These are phyloP conservation scores for Artemisia tridentata DNA, from an alignment of 129 eudicot genomes.

Conservation along the genomic window DNA sequence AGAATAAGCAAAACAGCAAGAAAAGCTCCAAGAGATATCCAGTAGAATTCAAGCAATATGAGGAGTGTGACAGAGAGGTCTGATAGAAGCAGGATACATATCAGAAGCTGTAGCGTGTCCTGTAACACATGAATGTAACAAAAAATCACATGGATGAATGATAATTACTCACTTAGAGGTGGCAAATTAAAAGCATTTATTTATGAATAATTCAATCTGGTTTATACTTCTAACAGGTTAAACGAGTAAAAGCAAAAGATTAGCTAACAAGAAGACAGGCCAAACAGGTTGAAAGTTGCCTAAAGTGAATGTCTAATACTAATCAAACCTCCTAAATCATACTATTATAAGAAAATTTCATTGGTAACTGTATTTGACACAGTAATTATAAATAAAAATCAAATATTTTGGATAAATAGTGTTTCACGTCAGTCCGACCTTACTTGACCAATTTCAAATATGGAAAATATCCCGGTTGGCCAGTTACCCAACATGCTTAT, in stretches of 20 bases:
- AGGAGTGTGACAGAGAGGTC: slow-evolving; percentile 82
- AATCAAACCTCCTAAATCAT: slow-evolving; percentile 5
- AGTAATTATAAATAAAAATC: background rate
- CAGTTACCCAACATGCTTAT: background rate
- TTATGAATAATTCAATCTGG: background rate
- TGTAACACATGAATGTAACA: slow-evolving; percentile 34
- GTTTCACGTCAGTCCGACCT: background rate
- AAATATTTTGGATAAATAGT: background rate
- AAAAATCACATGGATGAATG: slow-evolving; percentile 24
- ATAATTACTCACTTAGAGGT: background rate
- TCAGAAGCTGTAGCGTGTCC: slow-evolving; percentile 81
- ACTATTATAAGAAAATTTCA: background rate
- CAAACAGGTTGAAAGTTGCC: background rate
- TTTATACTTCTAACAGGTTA: slow-evolving; percentile 8
- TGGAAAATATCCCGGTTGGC: slow-evolving; percentile 2
- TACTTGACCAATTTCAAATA: background rate
- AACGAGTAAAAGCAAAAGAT: background rate
- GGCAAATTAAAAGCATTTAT: background rate
- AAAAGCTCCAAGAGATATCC: slow-evolving; percentile 88
- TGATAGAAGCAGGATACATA: slow-evolving; percentile 70
- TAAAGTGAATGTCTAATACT: background rate
- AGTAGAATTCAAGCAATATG: slow-evolving; percentile 68
- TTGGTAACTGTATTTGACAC: background rate
- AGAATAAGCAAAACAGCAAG: slow-evolving; percentile 84
- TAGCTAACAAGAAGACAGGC: background rate